These are phyloP conservation scores for Fusarium compactum DNA, from an alignment of 2,329 filamentous ascomycete species.

Conservation along the genomic window DNA sequence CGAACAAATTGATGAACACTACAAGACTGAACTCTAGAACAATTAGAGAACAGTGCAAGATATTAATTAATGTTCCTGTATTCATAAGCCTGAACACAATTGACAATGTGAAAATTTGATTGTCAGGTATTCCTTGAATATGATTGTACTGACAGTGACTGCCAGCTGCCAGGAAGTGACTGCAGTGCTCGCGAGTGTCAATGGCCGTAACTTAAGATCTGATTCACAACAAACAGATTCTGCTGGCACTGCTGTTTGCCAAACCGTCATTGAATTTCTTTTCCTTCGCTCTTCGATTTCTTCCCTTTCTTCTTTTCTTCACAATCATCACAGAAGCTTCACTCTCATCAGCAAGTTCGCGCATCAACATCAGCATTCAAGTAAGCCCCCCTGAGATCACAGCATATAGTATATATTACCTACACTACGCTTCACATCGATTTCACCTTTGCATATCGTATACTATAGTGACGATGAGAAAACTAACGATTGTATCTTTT, in stretches of 20 bases:
- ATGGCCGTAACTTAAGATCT: background rate
- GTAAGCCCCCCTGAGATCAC: constrained; percentile 14
- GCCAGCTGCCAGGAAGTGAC: background rate
- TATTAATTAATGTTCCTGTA: background rate
- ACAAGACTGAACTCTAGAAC: background rate
- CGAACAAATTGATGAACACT: background rate
- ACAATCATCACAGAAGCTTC: background rate
- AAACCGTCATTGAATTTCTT: background rate
- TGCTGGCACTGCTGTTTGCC: background rate
- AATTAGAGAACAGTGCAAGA: background rate
- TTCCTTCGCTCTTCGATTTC: background rate
- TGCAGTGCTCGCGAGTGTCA: background rate
- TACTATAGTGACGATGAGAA: background rate
- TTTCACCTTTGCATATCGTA: background rate
- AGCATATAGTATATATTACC: constrained; percentile 2
- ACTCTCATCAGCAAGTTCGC: background rate
- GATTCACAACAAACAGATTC: constrained; percentile 15
- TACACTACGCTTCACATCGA: background rate
- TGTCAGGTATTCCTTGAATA: background rate
- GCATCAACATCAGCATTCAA: background rate
- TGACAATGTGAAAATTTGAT: background rate
- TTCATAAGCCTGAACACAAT: background rate
- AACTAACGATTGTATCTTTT: background rate
- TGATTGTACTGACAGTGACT: background rate
- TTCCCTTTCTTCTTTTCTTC: background rate